Base-by-base conservation (phyloP, 805 yeast species). In the Schizosaccharomyces lindneri region DNA sequence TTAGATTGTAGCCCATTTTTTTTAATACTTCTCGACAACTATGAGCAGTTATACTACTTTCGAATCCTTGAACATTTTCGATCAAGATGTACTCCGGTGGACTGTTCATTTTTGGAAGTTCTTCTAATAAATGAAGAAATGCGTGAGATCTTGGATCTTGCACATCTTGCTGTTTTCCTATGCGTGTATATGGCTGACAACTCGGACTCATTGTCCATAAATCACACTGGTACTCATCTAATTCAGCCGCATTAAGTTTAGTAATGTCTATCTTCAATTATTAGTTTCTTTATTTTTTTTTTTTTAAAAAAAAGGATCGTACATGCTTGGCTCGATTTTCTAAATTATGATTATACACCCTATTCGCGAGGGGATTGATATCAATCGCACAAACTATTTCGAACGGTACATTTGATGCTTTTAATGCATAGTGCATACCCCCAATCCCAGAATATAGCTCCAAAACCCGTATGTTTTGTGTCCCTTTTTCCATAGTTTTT, bases 391-490 rank as follows among this genome's bases (percentile, higher is more conserved):
- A 51, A 6, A 51, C 57, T 19, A 51, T n/a, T 17, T 51, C 36
- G 32, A 29, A 21, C 13, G 31, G 17, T 51, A 51, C 27, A n/a
- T 51, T 51, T 29, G 36, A 7, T 11, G n/a, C 7, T 9, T 51
- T 21, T 29, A 51, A 51, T 24, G 57, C 57, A 24, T 24, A 51
- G 13, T 51, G 57, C 57, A 51, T 51, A 11, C 57, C 57, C 15
- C 57, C 57, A 51, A 51, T 51, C 5, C 57, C 57, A 51, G 57
- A 51, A 51, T 51, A 51, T n/a, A 51, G 15, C n/a, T 51, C 57
- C n/a, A 51, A 29, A 17, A 51, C 57, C 6, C 57, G 57, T 24
- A 51, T 17, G 1, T 13, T 5, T 17, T n/a, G 27, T 46, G 21
- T 46, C 51, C 27, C 17, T 51, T 17, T 29, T 51, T 51, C n/a